Conservation (phyloP, 768 basidiomycete species). For the Boletus tomentosulus region DNA sequence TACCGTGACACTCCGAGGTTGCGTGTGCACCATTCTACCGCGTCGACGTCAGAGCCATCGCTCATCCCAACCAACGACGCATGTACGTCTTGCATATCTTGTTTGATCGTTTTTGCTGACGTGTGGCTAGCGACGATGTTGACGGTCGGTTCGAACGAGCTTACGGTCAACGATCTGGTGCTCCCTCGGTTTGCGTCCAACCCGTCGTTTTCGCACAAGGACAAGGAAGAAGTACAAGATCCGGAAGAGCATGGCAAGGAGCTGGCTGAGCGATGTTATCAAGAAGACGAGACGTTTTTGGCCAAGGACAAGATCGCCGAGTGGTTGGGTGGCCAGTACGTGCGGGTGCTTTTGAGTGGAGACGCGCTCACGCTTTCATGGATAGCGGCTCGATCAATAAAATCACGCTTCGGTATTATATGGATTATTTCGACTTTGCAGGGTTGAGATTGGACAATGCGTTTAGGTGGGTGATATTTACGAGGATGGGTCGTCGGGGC, state of each 20-base stretch:
- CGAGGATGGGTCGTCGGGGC: neutral
- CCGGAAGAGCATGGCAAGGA: slow-evolving; percentile 64
- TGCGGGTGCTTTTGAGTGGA: slow-evolving; percentile 21
- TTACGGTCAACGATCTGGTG: slow-evolving; percentile 48
- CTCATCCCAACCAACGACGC: slow-evolving; percentile 53
- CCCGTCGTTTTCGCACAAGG: slow-evolving; percentile 36
- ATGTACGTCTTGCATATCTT: slow-evolving; percentile 37
- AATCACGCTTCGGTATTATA: slow-evolving; percentile 70
- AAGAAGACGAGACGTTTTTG: slow-evolving; percentile 81
- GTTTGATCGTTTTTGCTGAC: slow-evolving; percentile 8
- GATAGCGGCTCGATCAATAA: slow-evolving; percentile 73
- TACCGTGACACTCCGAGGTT: slow-evolving; percentile 43
- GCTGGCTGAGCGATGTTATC: slow-evolving; percentile 75
- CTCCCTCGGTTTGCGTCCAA: slow-evolving; percentile 43
- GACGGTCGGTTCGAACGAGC: slow-evolving; percentile 46
- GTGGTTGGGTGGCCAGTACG: slow-evolving; percentile 91
- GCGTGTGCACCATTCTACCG: slow-evolving; percentile 63
- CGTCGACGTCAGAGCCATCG: slow-evolving; percentile 82
- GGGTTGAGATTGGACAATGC: slow-evolving; percentile 80
- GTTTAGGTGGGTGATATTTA: slow-evolving; percentile 58
- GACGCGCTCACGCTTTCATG: neutral
- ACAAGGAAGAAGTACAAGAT: slow-evolving; percentile 58
- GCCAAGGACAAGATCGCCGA: slow-evolving; percentile 91
- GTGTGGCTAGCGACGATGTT: slow-evolving; percentile 15
- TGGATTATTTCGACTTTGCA: slow-evolving; percentile 86